Conservation (phyloP, 305 asterid species). For the Fraxinus ornus region DNA sequence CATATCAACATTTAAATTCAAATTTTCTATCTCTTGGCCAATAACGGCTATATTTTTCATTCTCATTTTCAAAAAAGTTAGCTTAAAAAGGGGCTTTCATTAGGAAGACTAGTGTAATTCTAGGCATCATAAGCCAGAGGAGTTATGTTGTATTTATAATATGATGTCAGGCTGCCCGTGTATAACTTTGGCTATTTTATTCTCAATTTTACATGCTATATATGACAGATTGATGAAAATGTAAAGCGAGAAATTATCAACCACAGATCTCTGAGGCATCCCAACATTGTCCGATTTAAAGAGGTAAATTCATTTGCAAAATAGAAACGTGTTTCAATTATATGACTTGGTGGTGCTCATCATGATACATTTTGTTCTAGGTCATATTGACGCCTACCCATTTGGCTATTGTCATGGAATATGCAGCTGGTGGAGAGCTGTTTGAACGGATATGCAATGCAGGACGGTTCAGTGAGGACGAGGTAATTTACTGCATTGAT, state of each 20-base stretch:
- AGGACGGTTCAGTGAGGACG: conserved; percentile 95
- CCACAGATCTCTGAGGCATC: conserved; percentile 90
- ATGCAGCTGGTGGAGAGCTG: conserved; percentile 94
- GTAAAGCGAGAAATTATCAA: conserved; percentile 90
- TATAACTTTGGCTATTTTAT: conserved; percentile 3
- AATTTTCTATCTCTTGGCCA: too few relatives aligned
- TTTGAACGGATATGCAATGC: conserved; percentile 94
- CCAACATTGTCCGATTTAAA: conserved; percentile 83
- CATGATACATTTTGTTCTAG: conserved; percentile 31
- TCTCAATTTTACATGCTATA: conserved; percentile 1
- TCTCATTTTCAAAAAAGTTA: too few relatives aligned
- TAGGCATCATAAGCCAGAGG: not conserved
- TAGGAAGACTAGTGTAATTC: not conserved
- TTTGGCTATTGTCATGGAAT: conserved; percentile 98
- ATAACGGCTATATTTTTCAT: too few relatives aligned
- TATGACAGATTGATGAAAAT: conserved; percentile 77
- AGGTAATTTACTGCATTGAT: conserved; percentile 41
- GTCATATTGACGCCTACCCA: conserved; percentile 92
- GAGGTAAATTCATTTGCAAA: conserved; percentile 45
- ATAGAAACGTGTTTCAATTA: not conserved
- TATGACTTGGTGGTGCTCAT: conserved; percentile 15
- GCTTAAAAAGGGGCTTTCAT: not conserved
- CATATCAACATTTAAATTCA: too few relatives aligned
- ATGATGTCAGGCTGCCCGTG: not conserved
- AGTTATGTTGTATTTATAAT: not conserved